A percentile compares a stretch with the other conserved stretches of the same genome.
Conservation (phyloP, 1,284 basidiomycete species). For the Cutaneotrichosporon cutaneum region DNA sequence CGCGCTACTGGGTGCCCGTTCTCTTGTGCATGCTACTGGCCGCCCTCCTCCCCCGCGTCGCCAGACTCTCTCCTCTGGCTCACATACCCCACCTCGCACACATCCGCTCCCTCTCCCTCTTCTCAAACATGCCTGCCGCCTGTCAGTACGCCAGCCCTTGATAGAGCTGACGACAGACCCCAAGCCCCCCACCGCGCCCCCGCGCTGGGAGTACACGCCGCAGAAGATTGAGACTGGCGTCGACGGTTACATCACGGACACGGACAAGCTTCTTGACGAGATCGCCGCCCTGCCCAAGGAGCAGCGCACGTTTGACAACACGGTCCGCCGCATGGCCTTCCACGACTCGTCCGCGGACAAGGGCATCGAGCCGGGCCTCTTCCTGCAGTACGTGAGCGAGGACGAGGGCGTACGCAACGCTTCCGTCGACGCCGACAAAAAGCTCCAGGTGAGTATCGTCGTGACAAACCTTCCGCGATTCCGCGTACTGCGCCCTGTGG, state of each 20-base stretch:
- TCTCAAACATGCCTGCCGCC: conserved; percentile 4
- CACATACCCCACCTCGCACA: neutral
- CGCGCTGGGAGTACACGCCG: conserved; percentile 21
- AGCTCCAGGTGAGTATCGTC: conserved; percentile 13
- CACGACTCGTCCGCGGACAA: conserved; percentile 15
- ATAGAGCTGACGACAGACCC: conserved; percentile 13
- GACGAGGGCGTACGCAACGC: conserved; percentile 23
- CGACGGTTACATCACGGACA: conserved; percentile 14
- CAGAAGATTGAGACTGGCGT: conserved; percentile 11
- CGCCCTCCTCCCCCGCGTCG: neutral
- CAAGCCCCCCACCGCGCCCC: conserved; percentile 21
- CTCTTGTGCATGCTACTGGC: conserved; percentile 9
- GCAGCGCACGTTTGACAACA: conserved; percentile 24
- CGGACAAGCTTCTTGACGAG: conserved; percentile 15
- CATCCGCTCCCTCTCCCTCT: conserved; percentile 2
- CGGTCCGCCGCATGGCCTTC: conserved; percentile 18
- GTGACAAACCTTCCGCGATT: neutral
- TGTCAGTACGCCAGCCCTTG: neutral
- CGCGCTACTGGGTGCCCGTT: neutral
- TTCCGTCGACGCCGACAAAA: conserved; percentile 22
- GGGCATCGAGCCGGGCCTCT: conserved; percentile 13
- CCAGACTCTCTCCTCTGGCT: neutral
- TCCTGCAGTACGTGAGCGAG: conserved; percentile 24
- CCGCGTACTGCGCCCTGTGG: neutral
- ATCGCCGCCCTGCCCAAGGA: conserved; percentile 21